Evolutionary conservation across 75 land plant genomes (phyloP).

Genomic region (Pinus albicaulis): DNA sequence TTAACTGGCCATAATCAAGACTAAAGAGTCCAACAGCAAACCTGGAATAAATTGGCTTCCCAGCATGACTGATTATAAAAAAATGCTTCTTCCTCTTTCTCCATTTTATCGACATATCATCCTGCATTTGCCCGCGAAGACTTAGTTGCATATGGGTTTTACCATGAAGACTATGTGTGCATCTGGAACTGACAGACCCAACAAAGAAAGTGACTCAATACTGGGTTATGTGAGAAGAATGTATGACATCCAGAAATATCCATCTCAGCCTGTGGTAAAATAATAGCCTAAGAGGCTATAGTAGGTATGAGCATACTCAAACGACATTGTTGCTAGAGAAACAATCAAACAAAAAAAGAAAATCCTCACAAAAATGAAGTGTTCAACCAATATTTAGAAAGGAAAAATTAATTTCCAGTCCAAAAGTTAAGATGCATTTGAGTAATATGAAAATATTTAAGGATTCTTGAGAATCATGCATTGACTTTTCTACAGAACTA

Average conservation of each 20-base stretch:
- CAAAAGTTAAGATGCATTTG: neutral
- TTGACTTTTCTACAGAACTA: too few species aligned
- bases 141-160: constrained; percentile 10
- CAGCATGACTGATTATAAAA: constrained; percentile 51
- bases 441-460: neutral
- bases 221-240: neutral
- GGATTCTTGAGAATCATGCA: too few species aligned
- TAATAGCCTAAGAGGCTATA: neutral
- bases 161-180: constrained; percentile 11
- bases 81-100: constrained; percentile 50
- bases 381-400: neutral
- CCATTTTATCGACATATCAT: constrained; percentile 42
- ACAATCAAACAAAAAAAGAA: neutral
- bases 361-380: neutral
- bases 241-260: neutral
- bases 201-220: constrained; percentile 7
- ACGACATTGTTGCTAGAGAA: neutral
- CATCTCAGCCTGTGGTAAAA: neutral
- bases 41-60: constrained; percentile 57
- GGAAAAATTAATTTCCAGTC: neutral
- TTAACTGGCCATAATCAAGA: neutral
- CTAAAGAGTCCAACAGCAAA: constrained; percentile 9
- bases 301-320: neutral
- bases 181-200: constrained; percentile 13
- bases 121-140: constrained; percentile 25